phyloP scores from a whole-genome alignment of 495 filamentous ascomycete species.

The Trypethelium eluteriae region DNA sequence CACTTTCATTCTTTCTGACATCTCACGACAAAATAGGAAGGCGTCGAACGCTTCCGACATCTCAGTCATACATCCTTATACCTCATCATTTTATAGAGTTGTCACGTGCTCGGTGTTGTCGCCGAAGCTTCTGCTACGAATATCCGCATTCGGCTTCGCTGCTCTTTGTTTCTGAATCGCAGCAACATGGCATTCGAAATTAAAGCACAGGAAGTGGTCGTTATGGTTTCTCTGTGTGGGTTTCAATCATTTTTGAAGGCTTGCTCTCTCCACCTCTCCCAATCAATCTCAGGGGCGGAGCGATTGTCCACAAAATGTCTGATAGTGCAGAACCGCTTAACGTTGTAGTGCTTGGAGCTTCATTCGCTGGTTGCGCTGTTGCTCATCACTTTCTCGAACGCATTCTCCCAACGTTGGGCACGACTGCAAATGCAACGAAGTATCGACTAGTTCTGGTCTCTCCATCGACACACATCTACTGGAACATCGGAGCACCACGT shows the following conservation, averaged over 20 bases:
- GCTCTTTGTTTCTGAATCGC: neutral
- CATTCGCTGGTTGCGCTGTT: constrained; percentile 49
- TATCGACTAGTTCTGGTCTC: constrained; percentile 48
- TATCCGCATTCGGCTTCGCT: constrained; percentile 1
- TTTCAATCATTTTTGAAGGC: neutral
- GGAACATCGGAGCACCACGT: constrained; percentile 46
- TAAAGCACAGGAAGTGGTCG: neutral
- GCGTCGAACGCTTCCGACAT: too few species aligned
- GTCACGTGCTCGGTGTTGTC: too few species aligned
- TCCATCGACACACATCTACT: constrained; percentile 48
- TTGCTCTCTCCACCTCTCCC: neutral
- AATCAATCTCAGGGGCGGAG: neutral
- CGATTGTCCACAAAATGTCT: neutral
- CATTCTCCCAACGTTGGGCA: constrained; percentile 34
- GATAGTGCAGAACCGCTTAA: constrained; percentile 20
- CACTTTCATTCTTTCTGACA: neutral
- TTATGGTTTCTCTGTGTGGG: neutral
- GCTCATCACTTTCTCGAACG: constrained; percentile 54
- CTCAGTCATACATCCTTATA: too few species aligned
- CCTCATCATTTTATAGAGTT: too few species aligned
- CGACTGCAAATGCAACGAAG: constrained; percentile 34
- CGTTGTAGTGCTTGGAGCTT: constrained; percentile 60
- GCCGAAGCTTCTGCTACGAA: too few species aligned
- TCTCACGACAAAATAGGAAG: neutral
- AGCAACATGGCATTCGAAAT: neutral